Conservation (phyloP, 495 filamentous ascomycete genomes). For the Tetracladium marchalianum region DNA sequence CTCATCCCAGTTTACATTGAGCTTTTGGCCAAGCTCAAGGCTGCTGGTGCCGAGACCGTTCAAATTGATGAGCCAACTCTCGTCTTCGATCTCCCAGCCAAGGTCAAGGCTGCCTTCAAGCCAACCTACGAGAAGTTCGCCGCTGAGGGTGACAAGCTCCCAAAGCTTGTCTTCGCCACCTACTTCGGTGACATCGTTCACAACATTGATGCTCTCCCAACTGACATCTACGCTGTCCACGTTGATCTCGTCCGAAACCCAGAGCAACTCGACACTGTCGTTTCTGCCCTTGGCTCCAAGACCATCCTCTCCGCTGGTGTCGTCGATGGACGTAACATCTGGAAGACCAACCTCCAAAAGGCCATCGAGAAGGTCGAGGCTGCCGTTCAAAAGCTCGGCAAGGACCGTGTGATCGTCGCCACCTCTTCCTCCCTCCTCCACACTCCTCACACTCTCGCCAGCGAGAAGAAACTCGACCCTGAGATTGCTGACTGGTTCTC, state of each 20-base stretch:
- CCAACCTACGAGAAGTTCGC: constrained; percentile 84
- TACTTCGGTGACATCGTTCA: constrained; percentile 99
- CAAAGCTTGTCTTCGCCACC: constrained; percentile 77
- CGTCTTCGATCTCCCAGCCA: constrained; percentile 79
- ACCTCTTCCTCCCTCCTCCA: constrained; percentile 96
- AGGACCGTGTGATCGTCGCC: constrained; percentile 90
- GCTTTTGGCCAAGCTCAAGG: constrained; percentile 83
- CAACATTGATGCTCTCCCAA: constrained; percentile 83
- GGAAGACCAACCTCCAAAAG: constrained; percentile 96
- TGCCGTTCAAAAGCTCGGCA: constrained; percentile 85
- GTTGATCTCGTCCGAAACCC: constrained; percentile 94
- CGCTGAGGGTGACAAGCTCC: constrained; percentile 62
- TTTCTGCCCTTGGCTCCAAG: constrained; percentile 65
- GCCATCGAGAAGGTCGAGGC: constrained; percentile 82
- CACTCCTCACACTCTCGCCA: constrained; percentile 92
- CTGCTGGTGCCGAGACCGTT: constrained; percentile 85
- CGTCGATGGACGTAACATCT: constrained; percentile 98
- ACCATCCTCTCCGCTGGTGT: constrained; percentile 89
- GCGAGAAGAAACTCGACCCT: constrained; percentile 89
- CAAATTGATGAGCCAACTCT: constrained; percentile 98
- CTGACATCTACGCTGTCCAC: constrained; percentile 73
- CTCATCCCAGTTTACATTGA: constrained; percentile 89
- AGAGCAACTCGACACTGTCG: constrained; percentile 81
- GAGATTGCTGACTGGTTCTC: constrained; percentile 98
- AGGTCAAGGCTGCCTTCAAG: constrained; percentile 96